Evolutionary conservation across 345 rosid species (phyloP).

Genomic region (Citrus cavaleriei): DNA sequence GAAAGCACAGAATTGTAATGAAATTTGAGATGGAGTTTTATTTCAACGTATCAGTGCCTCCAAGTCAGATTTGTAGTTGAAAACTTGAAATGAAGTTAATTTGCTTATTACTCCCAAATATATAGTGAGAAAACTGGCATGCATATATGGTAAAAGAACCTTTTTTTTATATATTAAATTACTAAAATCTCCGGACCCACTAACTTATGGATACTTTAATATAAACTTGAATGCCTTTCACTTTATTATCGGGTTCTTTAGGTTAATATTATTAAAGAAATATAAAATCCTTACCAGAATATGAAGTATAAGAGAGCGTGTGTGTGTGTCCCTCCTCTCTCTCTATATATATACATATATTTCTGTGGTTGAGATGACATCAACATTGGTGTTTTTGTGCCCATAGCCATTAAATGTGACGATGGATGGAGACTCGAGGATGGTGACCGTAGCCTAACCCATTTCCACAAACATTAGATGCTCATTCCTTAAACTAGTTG

Average conservation of each 20-base stretch:
- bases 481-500: conserved; percentile 11
- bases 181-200: background rate
- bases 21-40: background rate
- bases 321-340: no score
- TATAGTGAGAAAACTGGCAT: background rate
- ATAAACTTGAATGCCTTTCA: background rate
- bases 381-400: conserved; percentile 3
- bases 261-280: background rate
- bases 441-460: conserved; percentile 11
- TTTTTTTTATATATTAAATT: background rate
- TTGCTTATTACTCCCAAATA: background rate
- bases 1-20: no score
- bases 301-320: background rate
- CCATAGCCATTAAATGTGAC: conserved; percentile 9
- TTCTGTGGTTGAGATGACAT: background rate
- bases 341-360: no score
- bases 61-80: background rate
- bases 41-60: background rate
- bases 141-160: background rate
- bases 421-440: conserved; percentile 12
- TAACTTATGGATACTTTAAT: background rate
- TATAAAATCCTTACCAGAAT: background rate
- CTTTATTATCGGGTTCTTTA: background rate
- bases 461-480: conserved; percentile 12
- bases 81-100: background rate